Base-by-base conservation (phyloP, 1,284 basidiomycete genomes). In the Sporisorium scitamineum region DNA sequence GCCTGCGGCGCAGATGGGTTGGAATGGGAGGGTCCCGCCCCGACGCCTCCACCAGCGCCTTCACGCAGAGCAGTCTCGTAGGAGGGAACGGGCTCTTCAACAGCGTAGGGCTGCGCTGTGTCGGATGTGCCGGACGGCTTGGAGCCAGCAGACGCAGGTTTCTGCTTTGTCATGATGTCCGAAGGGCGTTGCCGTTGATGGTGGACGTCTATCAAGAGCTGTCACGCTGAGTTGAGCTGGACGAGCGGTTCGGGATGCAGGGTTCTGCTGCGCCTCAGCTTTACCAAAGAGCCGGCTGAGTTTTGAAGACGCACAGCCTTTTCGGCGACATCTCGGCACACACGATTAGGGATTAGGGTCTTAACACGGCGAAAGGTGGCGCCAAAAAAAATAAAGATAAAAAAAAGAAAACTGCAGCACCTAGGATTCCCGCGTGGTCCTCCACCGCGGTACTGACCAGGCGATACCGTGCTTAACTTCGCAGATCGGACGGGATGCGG, bases 381-480 rank as follows among this genome's bases (percentile, higher is more conserved):
- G 44, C 24, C 42, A 41, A 60, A 52, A 42, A 13, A 18, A 61
- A 39, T 31, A 37, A n/a, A 39, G 54, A 63, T 56, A 79, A 88
- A 88, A 5, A 16, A 42, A 42, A 20, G 20, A 37, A 13, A 90
- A 90, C 90, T 90, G 90, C 90, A 89, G 89, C 90, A 91, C 90
- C 90, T 88, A 90, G 90, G 90, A 91, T 91, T 91, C 90, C 90
- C 90, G 88, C 88, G 90, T 91, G 91, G 90, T 91, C 90, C 90
- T 90, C 91, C 90, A 91, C 90, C 90, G 88, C 91, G 90, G 90
- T 92, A 91, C 90, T 91, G 90, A 91, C 90, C 90, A 86, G 89
- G 90, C 90, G 89, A 90, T 89, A 91, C 90, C 89, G 88, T 88
- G 89, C 88, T 92, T 92, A 90, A 90, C 90, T 91, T 88, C 89